Conservation (phyloP, 306 rosid genomes). For the Cicer yamashitae region DNA sequence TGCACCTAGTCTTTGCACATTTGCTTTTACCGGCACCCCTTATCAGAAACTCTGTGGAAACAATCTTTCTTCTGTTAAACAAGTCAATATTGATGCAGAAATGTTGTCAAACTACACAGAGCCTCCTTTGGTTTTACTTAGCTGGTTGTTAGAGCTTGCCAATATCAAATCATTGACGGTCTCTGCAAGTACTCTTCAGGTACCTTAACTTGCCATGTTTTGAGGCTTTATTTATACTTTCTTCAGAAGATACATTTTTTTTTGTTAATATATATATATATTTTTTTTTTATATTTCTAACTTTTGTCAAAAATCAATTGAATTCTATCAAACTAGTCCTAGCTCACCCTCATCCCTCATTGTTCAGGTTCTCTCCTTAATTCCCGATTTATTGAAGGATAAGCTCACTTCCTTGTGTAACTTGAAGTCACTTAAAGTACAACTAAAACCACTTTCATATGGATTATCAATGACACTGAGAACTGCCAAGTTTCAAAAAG, state of each 20-base stretch:
- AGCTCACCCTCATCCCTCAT: not conserved
- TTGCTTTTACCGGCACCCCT: slow-evolving; percentile 27
- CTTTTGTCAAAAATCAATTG: not conserved
- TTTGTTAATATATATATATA: not conserved
- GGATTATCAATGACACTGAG: slow-evolving; percentile 37
- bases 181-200: slow-evolving; percentile 37
- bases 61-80: slow-evolving; percentile 37
- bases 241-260: not conserved
- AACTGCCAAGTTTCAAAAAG: slow-evolving; percentile 36
- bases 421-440: slow-evolving; percentile 30
- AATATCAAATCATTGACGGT: slow-evolving; percentile 32
- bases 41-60: slow-evolving; percentile 22
- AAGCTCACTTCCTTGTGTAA: slow-evolving; percentile 39
- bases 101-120: slow-evolving; percentile 3
- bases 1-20: slow-evolving; percentile 29
- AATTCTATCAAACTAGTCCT: not conserved
- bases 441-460: slow-evolving; percentile 40
- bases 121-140: slow-evolving; percentile 40
- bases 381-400: slow-evolving; percentile 31
- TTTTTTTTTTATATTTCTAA: not conserved
- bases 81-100: slow-evolving; percentile 37
- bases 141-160: slow-evolving; percentile 31
- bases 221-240: slow-evolving; percentile 3
- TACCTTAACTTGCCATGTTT: not conserved
- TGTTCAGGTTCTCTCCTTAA: slow-evolving; percentile 25